Evolutionary conservation across 345 rosid species (phyloP), one percentile per base, ranked within the genome.

Genomic region (Noccaea bulbosa): DNA sequence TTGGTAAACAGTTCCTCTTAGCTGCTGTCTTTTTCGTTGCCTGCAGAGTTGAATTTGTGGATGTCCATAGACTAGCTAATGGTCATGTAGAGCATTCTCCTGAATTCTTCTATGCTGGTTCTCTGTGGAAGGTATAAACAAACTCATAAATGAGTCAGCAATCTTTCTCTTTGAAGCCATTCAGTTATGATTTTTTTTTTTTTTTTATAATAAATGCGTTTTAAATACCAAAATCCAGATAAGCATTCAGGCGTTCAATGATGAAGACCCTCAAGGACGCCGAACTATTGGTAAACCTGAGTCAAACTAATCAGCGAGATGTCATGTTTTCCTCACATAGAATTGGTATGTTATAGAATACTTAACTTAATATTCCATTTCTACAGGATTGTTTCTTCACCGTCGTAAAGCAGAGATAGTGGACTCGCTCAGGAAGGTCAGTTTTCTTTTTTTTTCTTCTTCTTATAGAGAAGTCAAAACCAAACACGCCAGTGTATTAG

Each of bases 41-140:
- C 50, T n/a, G 48, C 57, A 91, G 98, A 75, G 86, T 88, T 82
- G 93, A 89, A 78, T 94, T 94, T 83, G 84, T 80, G 73, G 97
- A 89, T 80, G 96, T 91, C 49, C 93, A 81, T 78, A 81, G 97
- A 81, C 96, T 94, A 57, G 77, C 77, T 77, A 93, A 94, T 67
- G 95, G 99, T 73, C 99, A 94, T 81, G 99, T 94, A 56, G 89
- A 89, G 93, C 95, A 91, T 79, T 94, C 97, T 52, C 85, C 85
- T 43, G 97, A 94, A 76, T 81, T 83, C 70, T 94, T 94, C 67
- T 94, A 88, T 76, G 97, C 96, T 16, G 99, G 99, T 76, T 94
- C 99, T 58, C 74, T 91, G 77, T 94, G 97, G 99, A 91, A 94
- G 99, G 98, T 90, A 81, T 63, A n/a, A 78, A 78, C 9, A 53